These are phyloP conservation scores for Afroboletus lepidellus DNA, from an alignment of 1,284 basidiomycete species.

Conservation along the genomic window DNA sequence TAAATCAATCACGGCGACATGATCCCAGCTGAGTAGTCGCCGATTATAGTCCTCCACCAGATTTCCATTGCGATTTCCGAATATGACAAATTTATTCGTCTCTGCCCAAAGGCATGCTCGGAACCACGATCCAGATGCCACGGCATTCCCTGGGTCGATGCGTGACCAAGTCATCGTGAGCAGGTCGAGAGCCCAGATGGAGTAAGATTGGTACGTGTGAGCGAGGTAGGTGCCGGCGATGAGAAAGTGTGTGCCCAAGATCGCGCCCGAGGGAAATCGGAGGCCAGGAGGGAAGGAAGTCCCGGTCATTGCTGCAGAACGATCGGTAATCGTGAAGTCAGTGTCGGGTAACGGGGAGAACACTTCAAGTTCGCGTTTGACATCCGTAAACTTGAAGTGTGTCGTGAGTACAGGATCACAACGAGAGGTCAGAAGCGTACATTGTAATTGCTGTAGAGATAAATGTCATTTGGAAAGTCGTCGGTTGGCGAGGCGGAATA, in stretches of 20 bases:
- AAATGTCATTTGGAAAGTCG: conserved; percentile 76
- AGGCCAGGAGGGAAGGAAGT: conserved; percentile 84
- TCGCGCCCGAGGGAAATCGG: conserved; percentile 89
- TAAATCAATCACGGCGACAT: conserved; percentile 86
- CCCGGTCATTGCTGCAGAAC: conserved; percentile 74
- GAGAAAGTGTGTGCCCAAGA: conserved; percentile 85
- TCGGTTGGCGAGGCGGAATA: conserved; percentile 71
- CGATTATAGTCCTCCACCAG: conserved; percentile 91
- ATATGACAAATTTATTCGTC: conserved; percentile 80
- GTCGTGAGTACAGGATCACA: conserved; percentile 18
- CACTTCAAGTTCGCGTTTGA: conserved; percentile 88
- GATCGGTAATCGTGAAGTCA: conserved; percentile 71
- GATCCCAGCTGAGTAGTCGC: conserved; percentile 86
- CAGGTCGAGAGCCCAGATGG: conserved; percentile 87
- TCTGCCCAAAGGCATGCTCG: conserved; percentile 80
- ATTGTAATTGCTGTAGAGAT: conserved; percentile 87
- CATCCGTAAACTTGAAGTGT: conserved; percentile 78
- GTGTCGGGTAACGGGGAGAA: conserved; percentile 73
- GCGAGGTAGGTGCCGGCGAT: conserved; percentile 89
- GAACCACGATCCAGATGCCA: conserved; percentile 86
- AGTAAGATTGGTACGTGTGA: conserved; percentile 86
- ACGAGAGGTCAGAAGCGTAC: conserved; percentile 44
- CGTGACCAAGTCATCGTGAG: conserved; percentile 80
- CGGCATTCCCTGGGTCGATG: conserved; percentile 78
- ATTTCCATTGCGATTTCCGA: conserved; percentile 84